Evolutionary conservation across 257 asterid species (phyloP), one percentile per base, ranked within the genome.

Genomic region (Penstemon eatonii): DNA sequence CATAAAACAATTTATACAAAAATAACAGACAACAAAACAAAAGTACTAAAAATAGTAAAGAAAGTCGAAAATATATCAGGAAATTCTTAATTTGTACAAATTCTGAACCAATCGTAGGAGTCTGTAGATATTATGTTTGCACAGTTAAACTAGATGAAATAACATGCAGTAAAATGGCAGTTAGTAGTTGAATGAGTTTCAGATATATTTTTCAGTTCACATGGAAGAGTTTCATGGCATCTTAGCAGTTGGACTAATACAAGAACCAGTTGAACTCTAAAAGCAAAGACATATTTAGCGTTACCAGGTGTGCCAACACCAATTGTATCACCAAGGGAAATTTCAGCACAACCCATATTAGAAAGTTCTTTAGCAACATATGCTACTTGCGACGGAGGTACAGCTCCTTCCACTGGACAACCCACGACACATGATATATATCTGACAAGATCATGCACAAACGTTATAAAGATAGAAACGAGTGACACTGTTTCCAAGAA

Each of bases 281-380:
- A 75, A 71, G 45, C 60, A 65, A 65, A 65, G 61, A 43, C 42
- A 59, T 56, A 19, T 55, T 55, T 50, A 33, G 68, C 33, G 68
- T 75, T 93, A 93, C 99, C 97, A 73, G 97, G 99, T 75, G 97
- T 90, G 68, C 97, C 97, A 67, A 90, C 95, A 51, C 99, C 96
- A 60, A 90, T 88, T 7, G 97, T 93, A 73, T 90, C 96, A 50
- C 99, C 99, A 68, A 93, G 97, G 49, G 99, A 93, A 62, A 93
- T 90, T 76, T 93, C 97, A 76, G 68, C 73, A 80, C 97, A 93
- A 19, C 99, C 99, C 97, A 93, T 88, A 58, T 82, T 74, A 55
- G 77, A 55, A 74, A 93, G 96, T 69, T 88, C 89, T 85, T 84
- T 84, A 18, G 96, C 97, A 70, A 90, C 99, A 67, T 84, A 78